Conservation (phyloP, 1,284 basidiomycete genomes). For the Coniferiporia weirii region DNA sequence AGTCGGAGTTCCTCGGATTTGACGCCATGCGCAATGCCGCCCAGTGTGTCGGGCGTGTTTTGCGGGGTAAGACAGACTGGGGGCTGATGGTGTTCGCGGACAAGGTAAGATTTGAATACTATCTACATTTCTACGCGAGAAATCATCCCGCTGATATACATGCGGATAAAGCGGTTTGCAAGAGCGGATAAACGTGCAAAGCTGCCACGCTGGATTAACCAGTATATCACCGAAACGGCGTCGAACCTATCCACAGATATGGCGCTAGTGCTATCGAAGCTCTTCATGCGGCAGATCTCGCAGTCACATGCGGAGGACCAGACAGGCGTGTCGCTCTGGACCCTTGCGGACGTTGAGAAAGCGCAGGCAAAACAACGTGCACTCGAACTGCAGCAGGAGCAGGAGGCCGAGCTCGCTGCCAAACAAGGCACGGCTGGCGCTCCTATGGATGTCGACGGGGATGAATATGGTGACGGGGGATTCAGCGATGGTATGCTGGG, state of each 20-base stretch:
- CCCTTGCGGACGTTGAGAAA: conserved; percentile 77
- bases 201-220: conserved; percentile 98
- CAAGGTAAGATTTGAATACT: conserved; percentile 58
- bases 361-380: conserved; percentile 76
- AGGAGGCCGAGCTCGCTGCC: conserved; percentile 24
- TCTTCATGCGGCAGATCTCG: conserved; percentile 97
- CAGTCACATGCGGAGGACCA: conserved; percentile 95
- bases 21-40: conserved; percentile 99
- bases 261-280: conserved; percentile 92
- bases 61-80: conserved; percentile 99
- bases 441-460: conserved; percentile 39
- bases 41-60: conserved; percentile 96
- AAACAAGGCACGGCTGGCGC: conserved; percentile 25
- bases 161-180: conserved; percentile 78
- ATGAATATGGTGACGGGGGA: conserved; percentile 67
- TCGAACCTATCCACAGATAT: conserved; percentile 98
- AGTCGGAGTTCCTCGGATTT: conserved; percentile 98
- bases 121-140: not conserved
- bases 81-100: conserved; percentile 99
- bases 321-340: conserved; percentile 94
- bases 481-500: conserved; percentile 62
- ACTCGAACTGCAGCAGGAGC: conserved; percentile 43
- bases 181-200: conserved; percentile 95
- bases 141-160: not conserved
- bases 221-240: conserved; percentile 96